These are phyloP conservation scores for Trebouxia sp. DNA, from an alignment of 139 green algal species.

Conservation along the genomic window DNA sequence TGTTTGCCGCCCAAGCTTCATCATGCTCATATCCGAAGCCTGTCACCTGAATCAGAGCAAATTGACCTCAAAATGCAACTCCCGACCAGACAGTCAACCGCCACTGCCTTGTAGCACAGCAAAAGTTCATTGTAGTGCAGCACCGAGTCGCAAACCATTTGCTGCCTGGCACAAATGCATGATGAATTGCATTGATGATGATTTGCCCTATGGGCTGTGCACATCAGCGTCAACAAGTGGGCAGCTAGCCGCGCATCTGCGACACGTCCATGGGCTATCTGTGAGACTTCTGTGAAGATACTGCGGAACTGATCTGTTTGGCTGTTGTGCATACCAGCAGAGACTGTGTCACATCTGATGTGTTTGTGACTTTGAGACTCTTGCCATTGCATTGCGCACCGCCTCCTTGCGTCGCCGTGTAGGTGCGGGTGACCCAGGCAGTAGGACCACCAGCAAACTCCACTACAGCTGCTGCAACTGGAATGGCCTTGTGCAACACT, in stretches of 20 bases:
- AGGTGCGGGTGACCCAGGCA: slow-evolving; percentile 79
- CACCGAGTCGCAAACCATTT: no score
- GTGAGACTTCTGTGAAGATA: not conserved
- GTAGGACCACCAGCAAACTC: slow-evolving; percentile 61
- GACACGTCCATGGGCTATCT: no score
- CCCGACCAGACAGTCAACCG: not conserved
- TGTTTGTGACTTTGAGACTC: slow-evolving; percentile 39
- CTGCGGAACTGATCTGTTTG: not conserved
- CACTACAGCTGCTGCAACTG: slow-evolving; percentile 46
- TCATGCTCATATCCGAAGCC: slow-evolving; percentile 89
- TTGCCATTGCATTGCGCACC: slow-evolving; percentile 81
- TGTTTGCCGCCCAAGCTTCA: slow-evolving; percentile 81
- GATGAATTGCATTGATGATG: no score
- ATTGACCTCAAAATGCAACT: no score
- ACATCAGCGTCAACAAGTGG: no score
- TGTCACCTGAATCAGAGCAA: slow-evolving; percentile 81
- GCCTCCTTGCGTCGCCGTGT: slow-evolving; percentile 62
- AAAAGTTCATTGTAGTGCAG: no score
- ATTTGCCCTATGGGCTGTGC: no score
- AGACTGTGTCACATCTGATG: slow-evolving; percentile 39
- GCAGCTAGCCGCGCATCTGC: no score
- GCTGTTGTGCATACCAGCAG: slow-evolving; percentile 52
- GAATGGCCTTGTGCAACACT: slow-evolving; percentile 34
- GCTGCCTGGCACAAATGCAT: no score
- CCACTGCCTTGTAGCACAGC: no score